These are phyloP conservation scores for Trametes cingulata DNA, from an alignment of 768 basidiomycete genomes.

Conservation along the genomic window DNA sequence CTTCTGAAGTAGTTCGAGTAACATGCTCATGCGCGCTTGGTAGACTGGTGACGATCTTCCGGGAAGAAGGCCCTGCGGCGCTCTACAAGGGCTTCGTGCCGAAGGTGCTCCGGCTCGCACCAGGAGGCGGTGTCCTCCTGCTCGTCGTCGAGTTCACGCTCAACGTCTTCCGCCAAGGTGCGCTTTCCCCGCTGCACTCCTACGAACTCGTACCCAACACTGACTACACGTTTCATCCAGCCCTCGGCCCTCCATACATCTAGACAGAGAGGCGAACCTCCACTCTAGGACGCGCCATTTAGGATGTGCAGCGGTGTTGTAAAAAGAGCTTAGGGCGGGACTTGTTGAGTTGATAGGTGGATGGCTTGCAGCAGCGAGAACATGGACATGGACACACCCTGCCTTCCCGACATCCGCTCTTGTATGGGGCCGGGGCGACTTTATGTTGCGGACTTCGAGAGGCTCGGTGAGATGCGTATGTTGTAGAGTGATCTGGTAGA, in stretches of 20 bases:
- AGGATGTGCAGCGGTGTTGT: not conserved
- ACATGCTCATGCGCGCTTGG: not conserved
- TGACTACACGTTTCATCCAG: slow-evolving; percentile 1
- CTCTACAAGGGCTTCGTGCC: slow-evolving; percentile 96
- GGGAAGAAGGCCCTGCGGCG: slow-evolving; percentile 84
- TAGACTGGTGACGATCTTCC: slow-evolving; percentile 70
- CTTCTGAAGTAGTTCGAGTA: no score
- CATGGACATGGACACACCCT: not conserved
- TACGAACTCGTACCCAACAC: not conserved
- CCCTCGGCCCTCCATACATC: slow-evolving; percentile 32
- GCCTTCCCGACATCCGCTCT: not conserved
- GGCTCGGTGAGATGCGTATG: not conserved
- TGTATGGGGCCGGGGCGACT: no score
- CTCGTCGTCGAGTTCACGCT: slow-evolving; percentile 91
- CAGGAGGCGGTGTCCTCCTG: slow-evolving; percentile 91
- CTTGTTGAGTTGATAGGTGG: not conserved
- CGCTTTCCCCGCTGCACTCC: not conserved
- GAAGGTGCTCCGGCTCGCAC: slow-evolving; percentile 92
- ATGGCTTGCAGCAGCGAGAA: no score
- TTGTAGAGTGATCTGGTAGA: no score
- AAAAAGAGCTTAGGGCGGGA: not conserved
- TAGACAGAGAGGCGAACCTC: not conserved
- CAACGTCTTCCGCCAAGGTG: slow-evolving; percentile 73
- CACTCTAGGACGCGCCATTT: no score
- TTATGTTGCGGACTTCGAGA: not conserved